Base-by-base conservation (phyloP, 2,329 filamentous ascomycete species). In the Fusarium concolor region DNA sequence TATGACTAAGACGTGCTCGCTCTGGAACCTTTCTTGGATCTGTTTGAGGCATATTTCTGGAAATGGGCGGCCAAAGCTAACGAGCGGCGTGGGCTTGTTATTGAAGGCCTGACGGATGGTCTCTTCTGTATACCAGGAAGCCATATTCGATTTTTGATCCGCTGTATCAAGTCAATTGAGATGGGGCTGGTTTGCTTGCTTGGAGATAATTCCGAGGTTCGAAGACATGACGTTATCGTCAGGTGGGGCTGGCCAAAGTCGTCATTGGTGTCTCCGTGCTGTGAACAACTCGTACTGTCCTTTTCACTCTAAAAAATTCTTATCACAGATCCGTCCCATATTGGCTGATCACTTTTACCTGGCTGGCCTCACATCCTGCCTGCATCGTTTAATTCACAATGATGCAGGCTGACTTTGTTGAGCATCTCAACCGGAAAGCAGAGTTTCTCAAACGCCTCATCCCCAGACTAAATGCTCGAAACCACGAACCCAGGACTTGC, bases 61-160 rank as follows among this genome's bases (percentile, higher is more conserved):
- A 15, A 65, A 65, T 1, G 35, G 60, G 1, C 39, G 46, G 3
- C 60, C 43, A 8, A 28, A 54, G 29, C 60, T 59, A 8, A 59
- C 10, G 1, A 62, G n/a, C 2, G 60, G 60, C 8, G 43, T 46
- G 0, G 35, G 10, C 10, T 59, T 59, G 10, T 42, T 41, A 14
- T 45, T n/a, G 12, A 65, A 65, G 10, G 62, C 53, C 9, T 38
- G 17, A 3, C 28, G 60, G 7, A 9, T 20, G 2, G 8, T 46
- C 31, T 64, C 60, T 3, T 45, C 10, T 3, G 24, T 39, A 10
- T 41, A 59, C 53, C 52, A 58, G 9, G 26, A 51, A 43, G 35
- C 2, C 54, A 52, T 52, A 5, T 42, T 12, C 15, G 11, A 6
- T 31, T 2, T 37, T 5, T 12, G 14, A 14, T 12, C 24, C 6